These are phyloP conservation scores for Lycium barbarum DNA, from an alignment of 257 asterid species.

Conservation along the genomic window DNA sequence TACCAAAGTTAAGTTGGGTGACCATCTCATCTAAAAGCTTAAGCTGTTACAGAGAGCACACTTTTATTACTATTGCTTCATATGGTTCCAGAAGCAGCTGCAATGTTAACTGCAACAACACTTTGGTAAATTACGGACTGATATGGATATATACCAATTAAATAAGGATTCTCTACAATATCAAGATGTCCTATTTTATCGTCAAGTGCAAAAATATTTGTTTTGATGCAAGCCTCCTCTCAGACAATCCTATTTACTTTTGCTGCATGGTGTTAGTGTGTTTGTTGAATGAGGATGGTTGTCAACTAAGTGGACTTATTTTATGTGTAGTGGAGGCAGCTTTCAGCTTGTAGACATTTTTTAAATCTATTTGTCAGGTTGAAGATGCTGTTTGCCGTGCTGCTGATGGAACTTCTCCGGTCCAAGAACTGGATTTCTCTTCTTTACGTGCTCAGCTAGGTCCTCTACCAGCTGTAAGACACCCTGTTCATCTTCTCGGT, in stretches of 20 bases:
- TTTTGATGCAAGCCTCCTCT: not conserved
- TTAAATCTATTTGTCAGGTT: conserved; percentile 53
- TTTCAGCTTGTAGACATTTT: conserved; percentile 6
- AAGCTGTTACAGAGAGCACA: not conserved
- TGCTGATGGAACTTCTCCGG: conserved; percentile 73
- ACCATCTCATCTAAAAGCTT: not conserved
- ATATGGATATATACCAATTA: not conserved
- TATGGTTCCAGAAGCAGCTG: conserved; percentile 22
- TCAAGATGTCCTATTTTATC: not conserved
- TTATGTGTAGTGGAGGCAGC: not conserved
- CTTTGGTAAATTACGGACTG: not conserved
- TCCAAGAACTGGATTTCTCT: conserved; percentile 78
- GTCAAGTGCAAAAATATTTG: conserved; percentile 1
- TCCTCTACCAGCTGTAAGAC: conserved; percentile 86
- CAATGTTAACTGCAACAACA: not conserved
- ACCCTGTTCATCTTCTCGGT: conserved; percentile 35
- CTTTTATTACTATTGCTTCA: conserved; percentile 23
- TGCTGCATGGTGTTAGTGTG: not conserved
- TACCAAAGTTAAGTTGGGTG: conserved; percentile 11
- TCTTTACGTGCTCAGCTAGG: conserved; percentile 89
- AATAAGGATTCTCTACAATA: conserved; percentile 12
- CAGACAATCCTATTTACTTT: conserved; percentile 22
- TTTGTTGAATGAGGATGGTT: conserved; percentile 22
- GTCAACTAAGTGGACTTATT: conserved; percentile 17
- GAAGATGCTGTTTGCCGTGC: conserved; percentile 90